These are phyloP conservation scores for Berberis thunbergii DNA, from an alignment of 164 flowering plant species.

Conservation along the genomic window DNA sequence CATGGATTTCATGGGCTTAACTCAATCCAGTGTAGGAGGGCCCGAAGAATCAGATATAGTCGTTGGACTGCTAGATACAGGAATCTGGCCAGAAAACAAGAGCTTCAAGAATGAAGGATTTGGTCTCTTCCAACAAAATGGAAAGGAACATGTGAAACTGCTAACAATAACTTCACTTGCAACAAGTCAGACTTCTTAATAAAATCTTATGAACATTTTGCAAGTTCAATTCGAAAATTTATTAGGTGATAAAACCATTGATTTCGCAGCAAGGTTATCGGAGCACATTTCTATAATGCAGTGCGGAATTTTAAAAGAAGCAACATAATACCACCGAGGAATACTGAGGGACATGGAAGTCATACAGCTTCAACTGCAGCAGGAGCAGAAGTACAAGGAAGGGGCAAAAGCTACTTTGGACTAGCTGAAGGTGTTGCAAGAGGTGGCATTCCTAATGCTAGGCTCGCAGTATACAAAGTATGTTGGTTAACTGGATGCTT, in stretches of 20 bases:
- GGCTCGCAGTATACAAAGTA: not conserved
- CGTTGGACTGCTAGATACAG: conserved; percentile 26
- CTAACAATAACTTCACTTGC: not conserved
- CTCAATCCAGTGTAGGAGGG: not conserved
- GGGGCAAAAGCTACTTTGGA: not conserved
- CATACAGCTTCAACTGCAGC: not conserved
- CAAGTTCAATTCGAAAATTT: not conserved
- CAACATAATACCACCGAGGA: not conserved
- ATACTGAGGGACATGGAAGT: not conserved
- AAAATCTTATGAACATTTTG: not conserved
- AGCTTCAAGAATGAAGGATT: conserved; percentile 2
- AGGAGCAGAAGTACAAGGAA: not conserved
- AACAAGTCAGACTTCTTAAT: not conserved
- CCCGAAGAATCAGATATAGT: conserved; percentile 11
- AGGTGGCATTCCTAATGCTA: not conserved
- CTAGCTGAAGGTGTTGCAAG: not conserved
- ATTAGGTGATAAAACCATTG: not conserved
- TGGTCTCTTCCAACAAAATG: conserved; percentile 7
- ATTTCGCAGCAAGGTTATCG: not conserved
- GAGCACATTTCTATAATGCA: not conserved
- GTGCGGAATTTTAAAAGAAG: not conserved
- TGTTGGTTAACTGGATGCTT: not conserved
- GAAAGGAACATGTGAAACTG: not conserved
- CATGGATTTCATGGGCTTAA: conserved; percentile 36
- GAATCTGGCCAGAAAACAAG: conserved; percentile 1